These are phyloP conservation scores for Ascochyta fabae DNA, from an alignment of 2,329 filamentous ascomycete genomes.

Conservation along the genomic window DNA sequence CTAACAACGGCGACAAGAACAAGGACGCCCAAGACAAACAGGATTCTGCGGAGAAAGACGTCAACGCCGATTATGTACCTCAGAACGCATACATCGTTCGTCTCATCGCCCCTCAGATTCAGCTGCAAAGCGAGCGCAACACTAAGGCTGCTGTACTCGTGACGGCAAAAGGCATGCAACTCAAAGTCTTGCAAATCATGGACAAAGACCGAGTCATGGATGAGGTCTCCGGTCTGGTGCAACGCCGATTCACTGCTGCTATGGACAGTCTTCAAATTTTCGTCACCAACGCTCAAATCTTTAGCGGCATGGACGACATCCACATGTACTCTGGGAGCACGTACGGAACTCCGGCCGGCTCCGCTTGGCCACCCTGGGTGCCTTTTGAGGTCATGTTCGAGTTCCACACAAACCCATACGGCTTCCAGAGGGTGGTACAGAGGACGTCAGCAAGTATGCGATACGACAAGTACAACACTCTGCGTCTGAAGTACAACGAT, in stretches of 20 bases:
- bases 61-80: slow-evolving; percentile 85
- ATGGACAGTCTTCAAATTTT: slow-evolving; percentile 99
- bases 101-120: slow-evolving; percentile 95
- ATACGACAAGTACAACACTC: slow-evolving; percentile 97
- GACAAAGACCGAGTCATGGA: slow-evolving; percentile 93
- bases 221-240: slow-evolving; percentile 91
- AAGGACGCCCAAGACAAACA: slow-evolving; percentile 25
- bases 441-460: slow-evolving; percentile 93
- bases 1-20: slow-evolving; percentile 33
- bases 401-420: slow-evolving; percentile 90
- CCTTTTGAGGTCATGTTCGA: slow-evolving; percentile 99
- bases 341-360: slow-evolving; percentile 84
- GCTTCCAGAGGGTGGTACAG: slow-evolving; percentile 97
- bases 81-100: slow-evolving; percentile 95
- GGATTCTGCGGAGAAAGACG: slow-evolving; percentile 58
- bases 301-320: slow-evolving; percentile 78
- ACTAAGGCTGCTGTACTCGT: slow-evolving; percentile 95
- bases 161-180: slow-evolving; percentile 95
- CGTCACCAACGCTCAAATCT: slow-evolving; percentile 91
- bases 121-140: slow-evolving; percentile 98
- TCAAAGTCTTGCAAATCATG: slow-evolving; percentile 97
- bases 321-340: slow-evolving; percentile 94
- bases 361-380: slow-evolving; percentile 97
- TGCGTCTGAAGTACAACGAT: slow-evolving; percentile 96
- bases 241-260: slow-evolving; percentile 88